A percentile compares a stretch with the other conserved stretches of the same genome.
Conservation (phyloP, 495 filamentous ascomycete genomes). For the Astrocystis sublimbata region DNA sequence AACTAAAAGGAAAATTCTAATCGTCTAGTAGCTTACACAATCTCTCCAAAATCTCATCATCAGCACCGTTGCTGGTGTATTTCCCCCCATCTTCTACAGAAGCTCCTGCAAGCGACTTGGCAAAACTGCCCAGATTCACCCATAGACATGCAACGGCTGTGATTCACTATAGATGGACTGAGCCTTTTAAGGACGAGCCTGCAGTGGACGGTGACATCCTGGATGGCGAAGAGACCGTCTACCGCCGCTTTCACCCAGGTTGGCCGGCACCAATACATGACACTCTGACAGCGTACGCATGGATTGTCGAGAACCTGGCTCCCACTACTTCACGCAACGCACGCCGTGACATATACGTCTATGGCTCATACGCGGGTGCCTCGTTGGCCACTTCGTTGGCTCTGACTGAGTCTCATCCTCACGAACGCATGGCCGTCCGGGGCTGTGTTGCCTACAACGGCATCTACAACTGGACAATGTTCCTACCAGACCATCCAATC, state of each 20-base stretch:
- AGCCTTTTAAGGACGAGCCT: background rate
- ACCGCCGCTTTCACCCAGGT: conserved; percentile 18
- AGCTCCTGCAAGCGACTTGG: conserved; percentile 9
- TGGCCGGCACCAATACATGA: conserved; percentile 56
- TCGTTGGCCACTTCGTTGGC: conserved; percentile 49
- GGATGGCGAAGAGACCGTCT: conserved; percentile 10
- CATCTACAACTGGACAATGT: conserved; percentile 57
- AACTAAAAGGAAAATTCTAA: conserved; percentile 3
- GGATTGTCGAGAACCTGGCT: conserved; percentile 41
- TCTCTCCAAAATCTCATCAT: conserved; percentile 25
- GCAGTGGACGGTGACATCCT: background rate
- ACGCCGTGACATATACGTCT: conserved; percentile 46
- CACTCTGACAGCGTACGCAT: conserved; percentile 45
- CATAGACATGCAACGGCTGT: conserved; percentile 36
- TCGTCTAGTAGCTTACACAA: conserved; percentile 34
- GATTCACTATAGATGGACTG: conserved; percentile 46
- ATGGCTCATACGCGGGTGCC: conserved; percentile 53
- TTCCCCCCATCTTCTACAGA: conserved; percentile 36
- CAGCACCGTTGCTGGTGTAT: conserved; percentile 37
- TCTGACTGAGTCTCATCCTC: conserved; percentile 46
- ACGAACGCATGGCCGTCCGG: conserved; percentile 39
- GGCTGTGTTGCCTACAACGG: conserved; percentile 52
- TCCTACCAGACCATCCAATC: conserved; percentile 46
- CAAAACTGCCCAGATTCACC: conserved; percentile 35
- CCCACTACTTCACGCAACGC: conserved; percentile 11